phyloP scores from a whole-genome alignment of 306 rosid species.

The Cotoneaster glaucophyllus region DNA sequence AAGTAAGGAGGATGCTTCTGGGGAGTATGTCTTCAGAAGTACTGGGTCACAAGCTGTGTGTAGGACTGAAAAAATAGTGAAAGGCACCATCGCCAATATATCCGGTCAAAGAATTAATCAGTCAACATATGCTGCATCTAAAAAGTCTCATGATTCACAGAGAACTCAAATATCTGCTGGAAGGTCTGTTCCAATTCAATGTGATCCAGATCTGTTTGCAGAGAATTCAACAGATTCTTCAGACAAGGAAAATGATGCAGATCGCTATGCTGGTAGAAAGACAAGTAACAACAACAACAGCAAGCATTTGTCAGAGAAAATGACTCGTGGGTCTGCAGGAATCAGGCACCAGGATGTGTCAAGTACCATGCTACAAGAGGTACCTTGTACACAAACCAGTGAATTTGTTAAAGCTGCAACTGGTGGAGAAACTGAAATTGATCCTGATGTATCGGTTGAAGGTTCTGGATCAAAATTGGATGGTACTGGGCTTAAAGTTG shows the following conservation, averaged over 20 bases:
- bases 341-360: background rate
- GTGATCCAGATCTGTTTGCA: conserved; percentile 15
- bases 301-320: background rate
- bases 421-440: conserved; percentile 10
- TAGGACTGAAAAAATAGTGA: conserved; percentile 9
- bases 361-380: background rate
- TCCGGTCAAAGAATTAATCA: conserved; percentile 3
- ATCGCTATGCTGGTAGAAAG: conserved; percentile 24
- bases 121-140: conserved; percentile 11
- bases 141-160: conserved; percentile 21
- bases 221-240: conserved; percentile 23
- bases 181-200: conserved; percentile 24
- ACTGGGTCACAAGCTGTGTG: conserved; percentile 3
- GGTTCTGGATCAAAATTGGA: conserved; percentile 22
- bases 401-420: background rate
- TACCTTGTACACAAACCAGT: background rate
- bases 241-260: conserved; percentile 23
- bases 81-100: conserved; percentile 14
- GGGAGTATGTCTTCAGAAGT: conserved; percentile 10
- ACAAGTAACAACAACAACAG: too few relatives aligned
- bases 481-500: conserved; percentile 22
- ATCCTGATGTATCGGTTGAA: conserved; percentile 23
- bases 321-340: background rate
- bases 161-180: conserved; percentile 17
- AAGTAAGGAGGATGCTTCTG: conserved; percentile 18